phyloP scores from a whole-genome alignment of 2,329 filamentous ascomycete genomes.

The Ceratocystis alfenasii region DNA sequence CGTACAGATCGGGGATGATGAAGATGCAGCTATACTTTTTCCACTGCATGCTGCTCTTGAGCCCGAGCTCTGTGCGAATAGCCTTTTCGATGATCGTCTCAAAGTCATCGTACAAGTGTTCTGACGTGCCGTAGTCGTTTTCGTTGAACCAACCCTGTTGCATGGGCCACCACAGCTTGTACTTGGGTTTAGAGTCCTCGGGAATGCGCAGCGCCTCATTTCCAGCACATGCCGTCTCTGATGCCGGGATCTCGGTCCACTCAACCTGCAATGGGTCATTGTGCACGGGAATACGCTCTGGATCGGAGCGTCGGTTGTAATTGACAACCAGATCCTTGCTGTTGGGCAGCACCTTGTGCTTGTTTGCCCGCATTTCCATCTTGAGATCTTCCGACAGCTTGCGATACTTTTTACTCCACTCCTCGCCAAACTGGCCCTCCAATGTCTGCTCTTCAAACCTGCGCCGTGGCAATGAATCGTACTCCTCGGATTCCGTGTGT shows the following conservation, averaged over 20 bases:
- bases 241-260: conserved; percentile 61
- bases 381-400: conserved; percentile 81
- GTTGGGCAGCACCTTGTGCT: conserved; percentile 90
- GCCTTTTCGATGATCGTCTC: conserved; percentile 77
- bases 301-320: conserved; percentile 73
- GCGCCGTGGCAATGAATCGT: conserved; percentile 62
- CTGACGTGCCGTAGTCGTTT: conserved; percentile 67
- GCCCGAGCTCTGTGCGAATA: conserved; percentile 69
- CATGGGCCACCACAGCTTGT: conserved; percentile 88
- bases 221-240: conserved; percentile 34
- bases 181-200: conserved; percentile 76
- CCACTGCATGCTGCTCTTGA: conserved; percentile 69
- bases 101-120: conserved; percentile 74
- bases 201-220: conserved; percentile 74
- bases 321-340: conserved; percentile 92
- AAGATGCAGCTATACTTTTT: conserved; percentile 92
- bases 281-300: conserved; percentile 82
- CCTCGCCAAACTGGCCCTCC: conserved; percentile 80
- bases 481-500: conserved; percentile 71
- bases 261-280: conserved; percentile 90
- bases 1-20: conserved; percentile 91
- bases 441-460: conserved; percentile 50
- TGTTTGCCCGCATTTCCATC: conserved; percentile 80
- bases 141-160: conserved; percentile 82
- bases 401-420: conserved; percentile 62